These are phyloP conservation scores for Penicillium capsulatum DNA, from an alignment of 2,329 filamentous ascomycete genomes.

Conservation along the genomic window DNA sequence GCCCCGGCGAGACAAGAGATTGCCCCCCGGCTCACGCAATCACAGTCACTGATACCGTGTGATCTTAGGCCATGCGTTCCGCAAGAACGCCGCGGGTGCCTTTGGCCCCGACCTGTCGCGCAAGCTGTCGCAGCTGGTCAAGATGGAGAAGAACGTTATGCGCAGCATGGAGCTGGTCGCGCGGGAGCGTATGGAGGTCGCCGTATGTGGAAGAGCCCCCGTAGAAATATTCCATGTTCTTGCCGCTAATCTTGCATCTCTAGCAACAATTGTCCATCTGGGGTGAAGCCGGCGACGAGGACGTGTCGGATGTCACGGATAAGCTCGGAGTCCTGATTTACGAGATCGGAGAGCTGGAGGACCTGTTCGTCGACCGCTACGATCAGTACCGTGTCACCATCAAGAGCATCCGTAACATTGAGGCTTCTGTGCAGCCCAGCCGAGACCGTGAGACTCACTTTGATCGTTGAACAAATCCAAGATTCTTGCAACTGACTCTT, in stretches of 20 bases:
- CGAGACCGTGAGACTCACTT: slow-evolving; percentile 69
- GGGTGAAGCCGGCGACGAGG: slow-evolving; percentile 93
- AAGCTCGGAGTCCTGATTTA: slow-evolving; percentile 97
- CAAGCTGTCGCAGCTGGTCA: slow-evolving; percentile 95
- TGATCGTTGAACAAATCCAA: neutral
- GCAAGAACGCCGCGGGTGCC: slow-evolving; percentile 50
- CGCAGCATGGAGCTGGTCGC: slow-evolving; percentile 93
- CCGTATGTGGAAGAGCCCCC: slow-evolving; percentile 60
- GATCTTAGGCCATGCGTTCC: slow-evolving; percentile 57
- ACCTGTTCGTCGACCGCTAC: slow-evolving; percentile 97
- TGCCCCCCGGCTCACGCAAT: no score
- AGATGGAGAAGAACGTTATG: slow-evolving; percentile 99
- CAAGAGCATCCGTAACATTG: slow-evolving; percentile 99
- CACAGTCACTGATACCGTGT: slow-evolving; percentile 6
- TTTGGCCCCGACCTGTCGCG: slow-evolving; percentile 82
- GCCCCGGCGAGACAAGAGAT: slow-evolving; percentile 1
- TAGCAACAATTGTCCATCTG: slow-evolving; percentile 98
- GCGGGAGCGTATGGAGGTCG: slow-evolving; percentile 96
- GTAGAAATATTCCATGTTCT: no score
- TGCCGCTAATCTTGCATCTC: neutral
- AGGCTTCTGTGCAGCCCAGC: slow-evolving; percentile 96
- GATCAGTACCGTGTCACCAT: slow-evolving; percentile 99
- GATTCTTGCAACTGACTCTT: slow-evolving; percentile 5
- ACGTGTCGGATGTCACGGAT: slow-evolving; percentile 97
- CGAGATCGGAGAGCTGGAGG: slow-evolving; percentile 96